Base-by-base conservation (phyloP, 176 grass and related monocot species). In the Canna indica region DNA sequence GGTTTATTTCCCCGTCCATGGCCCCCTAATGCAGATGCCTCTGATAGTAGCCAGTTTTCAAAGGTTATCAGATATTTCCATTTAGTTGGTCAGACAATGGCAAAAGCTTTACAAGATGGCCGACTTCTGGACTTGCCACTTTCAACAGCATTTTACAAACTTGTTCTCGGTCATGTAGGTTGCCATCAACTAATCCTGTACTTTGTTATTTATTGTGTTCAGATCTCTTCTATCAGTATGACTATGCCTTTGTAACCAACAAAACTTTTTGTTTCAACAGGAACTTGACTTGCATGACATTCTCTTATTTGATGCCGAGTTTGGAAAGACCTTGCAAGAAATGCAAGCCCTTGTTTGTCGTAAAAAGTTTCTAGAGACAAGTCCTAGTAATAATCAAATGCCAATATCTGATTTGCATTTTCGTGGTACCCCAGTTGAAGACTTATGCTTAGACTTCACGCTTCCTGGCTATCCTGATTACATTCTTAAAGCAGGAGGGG, bases 31-130 rank as follows among this genome's bases (percentile, higher is more conserved):
- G 38, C 63, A 74, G 78, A 67, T 83, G 73, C 67, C 35, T 85
- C 88, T 46, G 88, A 88, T 73, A 85, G 85, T 73, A 86, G 78
- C 44, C 86, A 75, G 82, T 82, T 96, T 34, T 83, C 42, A 62
- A 96, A 88, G 78, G 91, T 82, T 26, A 3, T 91, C 2, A 88
- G 91, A 29, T 75, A 96, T 88, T 96, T 91, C 69, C 75, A 82
- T 8, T 77, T 96, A 46, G 59, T 88, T 78, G 91, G 91, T 47
- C 80, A 73, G 71, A 76, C 83, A 22, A 86, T 88, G 87, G 91
- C 91, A 34, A 96, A 96, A 88, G 91, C 80, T 33, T 75, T 96
- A 82, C 91, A 96, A 79, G 91, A 96, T 86, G 91, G 91, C 36
- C 79, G 91, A 27, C 88, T 96, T 77, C 59, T 96, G 0, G 91